Conservation (phyloP, 805 yeast genomes). For the Nakazawaea wyomingensis region DNA sequence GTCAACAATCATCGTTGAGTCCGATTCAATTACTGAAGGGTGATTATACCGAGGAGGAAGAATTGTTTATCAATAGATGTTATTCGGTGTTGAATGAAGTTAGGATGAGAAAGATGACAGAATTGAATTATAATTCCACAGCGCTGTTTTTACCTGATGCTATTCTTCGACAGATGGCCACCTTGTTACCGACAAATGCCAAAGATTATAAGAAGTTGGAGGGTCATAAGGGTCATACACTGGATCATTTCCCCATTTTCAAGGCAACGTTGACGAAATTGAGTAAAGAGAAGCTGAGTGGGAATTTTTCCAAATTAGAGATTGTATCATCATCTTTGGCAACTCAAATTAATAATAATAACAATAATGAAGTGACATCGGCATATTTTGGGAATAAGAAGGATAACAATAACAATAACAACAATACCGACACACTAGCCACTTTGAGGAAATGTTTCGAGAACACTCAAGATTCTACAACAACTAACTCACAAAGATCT, state of each 20-base stretch:
- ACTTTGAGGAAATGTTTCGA: conserved; percentile 5
- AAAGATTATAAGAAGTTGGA: conserved; percentile 37
- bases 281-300: conserved; percentile 16
- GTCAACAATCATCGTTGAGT: conserved; percentile 19
- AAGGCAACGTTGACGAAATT: conserved; percentile 20
- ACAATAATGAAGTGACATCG: conserved; percentile 7
- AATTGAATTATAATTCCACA: conserved; percentile 29
- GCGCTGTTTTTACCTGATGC: conserved; percentile 31
- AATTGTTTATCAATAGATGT: conserved; percentile 25
- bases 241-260: conserved; percentile 22
- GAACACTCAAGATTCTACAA: background rate
- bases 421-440: conserved; percentile 11
- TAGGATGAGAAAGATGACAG: conserved; percentile 38
- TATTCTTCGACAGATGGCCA: conserved; percentile 50
- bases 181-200: conserved; percentile 45
- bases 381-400: conserved; percentile 11
- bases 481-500: background rate
- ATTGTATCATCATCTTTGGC: conserved; percentile 7
- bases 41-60: conserved; percentile 19
- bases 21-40: conserved; percentile 15
- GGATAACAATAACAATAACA: conserved; percentile 14
- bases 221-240: conserved; percentile 28
- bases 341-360: conserved; percentile 2
- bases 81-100: conserved; percentile 31
- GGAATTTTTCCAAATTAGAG: conserved; percentile 9